A percentile compares a stretch with the other conserved stretches of the same genome.
Conservation (phyloP, 768 basidiomycete genomes). For the Auriscalpium microsporum region DNA sequence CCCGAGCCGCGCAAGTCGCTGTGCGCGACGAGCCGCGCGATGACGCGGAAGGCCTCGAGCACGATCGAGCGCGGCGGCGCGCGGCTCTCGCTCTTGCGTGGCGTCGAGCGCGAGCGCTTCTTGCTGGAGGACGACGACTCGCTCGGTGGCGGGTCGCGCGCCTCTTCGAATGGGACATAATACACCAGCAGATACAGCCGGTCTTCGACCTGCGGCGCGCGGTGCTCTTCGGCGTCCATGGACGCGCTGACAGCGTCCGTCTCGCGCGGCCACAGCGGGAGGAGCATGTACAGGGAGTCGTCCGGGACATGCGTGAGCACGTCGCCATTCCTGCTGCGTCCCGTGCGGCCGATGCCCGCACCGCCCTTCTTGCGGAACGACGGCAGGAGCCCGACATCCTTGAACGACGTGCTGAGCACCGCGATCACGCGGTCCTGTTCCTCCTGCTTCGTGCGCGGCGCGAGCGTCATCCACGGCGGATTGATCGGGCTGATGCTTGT, state of each 20-base stretch:
- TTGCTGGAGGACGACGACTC: slow-evolving; percentile 23
- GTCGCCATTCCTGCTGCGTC: slow-evolving; percentile 17
- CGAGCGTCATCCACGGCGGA: slow-evolving; percentile 59
- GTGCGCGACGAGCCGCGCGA: slow-evolving; percentile 65
- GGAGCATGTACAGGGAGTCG: slow-evolving; percentile 72
- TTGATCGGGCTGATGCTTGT: slow-evolving; percentile 24
- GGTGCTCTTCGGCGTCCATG: slow-evolving; percentile 11
- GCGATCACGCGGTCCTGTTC: slow-evolving; percentile 59
- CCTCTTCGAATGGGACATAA: slow-evolving; percentile 53
- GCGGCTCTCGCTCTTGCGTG: slow-evolving; percentile 31
- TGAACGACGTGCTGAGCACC: slow-evolving; percentile 67
- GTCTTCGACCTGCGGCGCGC: slow-evolving; percentile 33
- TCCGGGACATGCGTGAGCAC: slow-evolving; percentile 55
- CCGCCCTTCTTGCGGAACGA: slow-evolving; percentile 24
- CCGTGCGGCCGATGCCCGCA: slow-evolving; percentile 16
- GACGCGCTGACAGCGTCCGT: slow-evolving; percentile 38
- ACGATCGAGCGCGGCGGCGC: slow-evolving; percentile 27
- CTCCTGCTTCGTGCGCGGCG: slow-evolving; percentile 57
- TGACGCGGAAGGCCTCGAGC: slow-evolving; percentile 61
- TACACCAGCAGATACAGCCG: slow-evolving; percentile 73
- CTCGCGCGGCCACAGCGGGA: slow-evolving; percentile 78
- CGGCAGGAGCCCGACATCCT: slow-evolving; percentile 71
- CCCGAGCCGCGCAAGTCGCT: slow-evolving; percentile 66
- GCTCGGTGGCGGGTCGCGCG: slow-evolving; percentile 12
- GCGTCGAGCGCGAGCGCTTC: slow-evolving; percentile 31